phyloP scores from a whole-genome alignment of 2,329 filamentous ascomycete genomes.

The Thielaviopsis punctulata region DNA sequence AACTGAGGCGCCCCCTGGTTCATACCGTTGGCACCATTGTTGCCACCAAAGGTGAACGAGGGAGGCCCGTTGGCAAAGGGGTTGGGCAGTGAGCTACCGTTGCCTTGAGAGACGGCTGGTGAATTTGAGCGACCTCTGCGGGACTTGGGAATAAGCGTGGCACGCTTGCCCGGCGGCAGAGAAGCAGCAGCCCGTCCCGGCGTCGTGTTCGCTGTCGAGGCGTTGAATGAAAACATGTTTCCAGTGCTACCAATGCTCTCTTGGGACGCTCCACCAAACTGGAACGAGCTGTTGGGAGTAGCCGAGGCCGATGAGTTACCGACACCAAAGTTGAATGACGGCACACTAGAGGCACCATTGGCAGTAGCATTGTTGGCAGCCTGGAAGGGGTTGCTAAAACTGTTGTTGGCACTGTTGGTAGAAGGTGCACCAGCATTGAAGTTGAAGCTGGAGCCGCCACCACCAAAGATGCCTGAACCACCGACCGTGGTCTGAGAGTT shows the following conservation, averaged over 20 bases:
- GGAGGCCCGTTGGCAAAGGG: conserved; percentile 8
- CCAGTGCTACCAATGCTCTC: conserved; percentile 16
- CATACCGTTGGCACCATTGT: conserved; percentile 7
- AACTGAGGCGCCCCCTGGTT: conserved; percentile 8
- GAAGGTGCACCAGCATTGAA: conserved; percentile 8
- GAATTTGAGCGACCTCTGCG: conserved; percentile 12
- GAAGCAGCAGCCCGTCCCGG: conserved; percentile 8
- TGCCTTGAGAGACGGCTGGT: conserved; percentile 9
- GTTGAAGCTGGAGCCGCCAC: conserved; percentile 15
- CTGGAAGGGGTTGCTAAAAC: conserved; percentile 25
- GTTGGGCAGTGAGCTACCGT: conserved; percentile 8
- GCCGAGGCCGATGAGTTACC: background rate
- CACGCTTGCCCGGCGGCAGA: conserved; percentile 21
- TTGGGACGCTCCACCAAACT: conserved; percentile 12
- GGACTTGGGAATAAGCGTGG: conserved; percentile 16
- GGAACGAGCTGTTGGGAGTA: conserved; percentile 9
- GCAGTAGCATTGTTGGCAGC: background rate
- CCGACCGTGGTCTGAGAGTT: conserved; percentile 8
- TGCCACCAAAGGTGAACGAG: conserved; percentile 10
- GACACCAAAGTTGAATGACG: conserved; percentile 23
- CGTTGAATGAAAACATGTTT: conserved; percentile 12
- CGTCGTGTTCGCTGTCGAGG: conserved; percentile 1
- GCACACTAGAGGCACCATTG: conserved; percentile 13
- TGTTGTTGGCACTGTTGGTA: conserved; percentile 14
- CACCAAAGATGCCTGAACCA: conserved; percentile 19